Conservation (phyloP, 352 stramenopile species). For the Globisporangium megalacanthum region DNA sequence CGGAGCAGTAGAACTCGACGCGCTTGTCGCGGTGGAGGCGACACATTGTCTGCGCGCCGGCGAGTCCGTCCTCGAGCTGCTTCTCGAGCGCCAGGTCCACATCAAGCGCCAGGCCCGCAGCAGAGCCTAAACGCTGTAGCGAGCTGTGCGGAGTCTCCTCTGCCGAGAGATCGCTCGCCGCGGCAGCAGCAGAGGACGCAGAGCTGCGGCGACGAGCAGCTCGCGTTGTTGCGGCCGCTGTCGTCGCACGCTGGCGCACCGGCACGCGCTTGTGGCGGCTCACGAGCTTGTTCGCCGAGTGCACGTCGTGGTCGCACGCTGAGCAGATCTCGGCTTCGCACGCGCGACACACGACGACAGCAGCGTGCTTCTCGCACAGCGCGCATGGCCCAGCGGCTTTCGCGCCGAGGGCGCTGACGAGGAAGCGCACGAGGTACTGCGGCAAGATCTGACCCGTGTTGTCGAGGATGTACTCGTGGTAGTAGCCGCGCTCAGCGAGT, state of each 20-base stretch:
- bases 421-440: slow-evolving; percentile 67
- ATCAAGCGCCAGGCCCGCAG: slow-evolving; percentile 5
- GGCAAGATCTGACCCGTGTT: slow-evolving; percentile 62
- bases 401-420: slow-evolving; percentile 25
- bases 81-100: slow-evolving; percentile 30
- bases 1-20: slow-evolving; percentile 73
- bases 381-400: slow-evolving; percentile 33
- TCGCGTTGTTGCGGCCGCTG: neutral
- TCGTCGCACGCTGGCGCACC: slow-evolving; percentile 12
- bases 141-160: neutral
- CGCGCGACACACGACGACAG: slow-evolving; percentile 43
- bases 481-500: slow-evolving; percentile 31
- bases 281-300: slow-evolving; percentile 80
- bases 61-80: slow-evolving; percentile 39
- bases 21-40: slow-evolving; percentile 41
- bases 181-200: slow-evolving; percentile 8
- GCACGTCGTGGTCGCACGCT: slow-evolving; percentile 59
- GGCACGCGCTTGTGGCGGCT: slow-evolving; percentile 55
- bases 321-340: slow-evolving; percentile 69
- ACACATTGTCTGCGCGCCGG: slow-evolving; percentile 29
- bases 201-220: slow-evolving; percentile 33
- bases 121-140: too few species aligned
- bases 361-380: slow-evolving; percentile 54
- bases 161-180: neutral
- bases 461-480: slow-evolving; percentile 72